Evolutionary conservation across 148 eudicot genomes (phyloP), one percentile per base, ranked within the genome.

Genomic region (Rhododendron ferrugineum): DNA sequence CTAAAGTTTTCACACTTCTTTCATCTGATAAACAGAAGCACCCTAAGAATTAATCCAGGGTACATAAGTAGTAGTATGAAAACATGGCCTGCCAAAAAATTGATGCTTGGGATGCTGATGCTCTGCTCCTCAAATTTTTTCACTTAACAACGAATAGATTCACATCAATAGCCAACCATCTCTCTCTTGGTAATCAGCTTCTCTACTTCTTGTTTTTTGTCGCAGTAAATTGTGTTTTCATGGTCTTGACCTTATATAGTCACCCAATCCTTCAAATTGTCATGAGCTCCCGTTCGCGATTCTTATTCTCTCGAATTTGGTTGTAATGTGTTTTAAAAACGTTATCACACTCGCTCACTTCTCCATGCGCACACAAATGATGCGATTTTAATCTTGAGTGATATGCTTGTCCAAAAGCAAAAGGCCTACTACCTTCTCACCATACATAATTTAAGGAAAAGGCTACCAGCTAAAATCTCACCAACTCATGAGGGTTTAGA

Each of bases 371-470:
- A 1, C 6, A 4, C 22, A 18, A 54, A 16, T 54, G 18, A 54
- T 5, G 0, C 18, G 20, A 54, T 22, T 15, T 52, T 11, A 52
- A 52, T 52, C 20, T 15, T 3, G 4, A 46, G 49, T 46, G 11
- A 46, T 46, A 46, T 9, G 3, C 52, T 52, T 52, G 30, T 23
- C 83, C 32, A 32, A 56, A 54, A 62, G 28, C 49, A 42, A 42
- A 77, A 77, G 26, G 47, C 22, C 72, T 36, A 56, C 36, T 2
- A 2, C 22, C 60, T 3, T 79, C 62, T 15, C 86, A 77, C 82
- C 77, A 42, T 64, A 78, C 77, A 42, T 64, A 78, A 62, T 85
- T 85, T 18, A 85, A 78, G 86, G 72, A 2, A 62, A 79, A 56
- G 8, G 28, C 62, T 4, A 76, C 26, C 66, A 0, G 74, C 77